Evolutionary conservation across 75 land plant species (phyloP).

Genomic region (Pseudotsuga menziesii): DNA sequence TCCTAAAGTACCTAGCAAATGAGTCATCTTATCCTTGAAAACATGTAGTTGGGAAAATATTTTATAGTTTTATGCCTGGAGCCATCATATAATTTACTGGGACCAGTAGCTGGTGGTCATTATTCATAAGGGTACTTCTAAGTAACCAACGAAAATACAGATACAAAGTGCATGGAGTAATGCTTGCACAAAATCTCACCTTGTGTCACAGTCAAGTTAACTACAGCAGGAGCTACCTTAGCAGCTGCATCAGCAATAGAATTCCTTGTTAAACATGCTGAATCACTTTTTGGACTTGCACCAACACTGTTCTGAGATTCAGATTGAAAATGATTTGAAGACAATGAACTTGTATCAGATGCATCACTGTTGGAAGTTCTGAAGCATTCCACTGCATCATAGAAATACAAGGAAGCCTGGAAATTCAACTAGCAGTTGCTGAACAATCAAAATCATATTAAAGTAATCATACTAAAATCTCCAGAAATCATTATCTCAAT

Average conservation of each 20-base stretch:
- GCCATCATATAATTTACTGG: neutral
- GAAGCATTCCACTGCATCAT: conserved; percentile 4
- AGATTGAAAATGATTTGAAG: conserved; percentile 2
- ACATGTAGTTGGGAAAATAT: too few relatives aligned
- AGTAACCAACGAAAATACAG: neutral
- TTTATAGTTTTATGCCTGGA: too few relatives aligned
- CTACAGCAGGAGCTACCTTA: conserved; percentile 83
- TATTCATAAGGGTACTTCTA: neutral
- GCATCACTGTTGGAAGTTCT: neutral
- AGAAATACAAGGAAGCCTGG: too few relatives aligned
- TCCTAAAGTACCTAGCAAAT: neutral
- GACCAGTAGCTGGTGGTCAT: neutral
- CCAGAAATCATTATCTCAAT: neutral
- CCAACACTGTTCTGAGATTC: neutral
- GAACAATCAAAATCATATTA: too few relatives aligned
- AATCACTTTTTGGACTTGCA: conserved; percentile 12
- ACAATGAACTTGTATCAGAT: neutral
- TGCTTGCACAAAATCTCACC: conserved; percentile 27
- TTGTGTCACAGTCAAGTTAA: conserved; percentile 63
- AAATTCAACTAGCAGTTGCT: too few relatives aligned
- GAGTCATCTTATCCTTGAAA: too few relatives aligned
- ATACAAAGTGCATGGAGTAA: neutral
- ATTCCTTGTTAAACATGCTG: conserved; percentile 58
- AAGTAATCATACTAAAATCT: neutral
- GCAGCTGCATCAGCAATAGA: conserved; percentile 87